A percentile compares a stretch with the other conserved stretches of the same genome.
These are phyloP conservation scores for Helenozyma rhizophorensis DNA, from an alignment of 805 yeast species.

Conservation along the genomic window DNA sequence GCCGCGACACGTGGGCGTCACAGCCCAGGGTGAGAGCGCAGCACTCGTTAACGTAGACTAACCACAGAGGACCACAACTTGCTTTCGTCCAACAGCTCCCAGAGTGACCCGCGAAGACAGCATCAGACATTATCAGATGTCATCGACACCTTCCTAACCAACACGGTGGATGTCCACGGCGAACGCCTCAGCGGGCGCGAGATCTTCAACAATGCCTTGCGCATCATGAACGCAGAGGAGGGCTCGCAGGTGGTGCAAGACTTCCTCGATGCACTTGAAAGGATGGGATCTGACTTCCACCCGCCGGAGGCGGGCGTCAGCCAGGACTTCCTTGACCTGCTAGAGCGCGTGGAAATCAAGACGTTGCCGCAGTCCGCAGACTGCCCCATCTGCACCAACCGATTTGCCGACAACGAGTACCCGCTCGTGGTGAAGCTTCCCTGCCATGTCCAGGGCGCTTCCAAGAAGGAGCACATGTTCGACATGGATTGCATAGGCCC, in stretches of 20 bases:
- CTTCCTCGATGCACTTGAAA: slow-evolving; percentile 21
- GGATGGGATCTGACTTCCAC: slow-evolving; percentile 4
- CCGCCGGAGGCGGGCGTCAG: slow-evolving; percentile 48
- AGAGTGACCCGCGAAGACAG: slow-evolving; percentile 18
- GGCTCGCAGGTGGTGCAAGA: slow-evolving; percentile 27
- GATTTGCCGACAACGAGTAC: slow-evolving; percentile 64
- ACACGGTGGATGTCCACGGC: slow-evolving; percentile 8
- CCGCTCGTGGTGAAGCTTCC: slow-evolving; percentile 77
- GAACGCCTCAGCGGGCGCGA: slow-evolving; percentile 15
- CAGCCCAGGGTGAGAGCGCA: too few species aligned
- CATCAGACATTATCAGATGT: slow-evolving; percentile 29
- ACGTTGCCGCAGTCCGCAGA: slow-evolving; percentile 47
- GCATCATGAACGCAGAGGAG: slow-evolving; percentile 26
- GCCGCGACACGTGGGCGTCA: background rate
- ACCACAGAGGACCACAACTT: slow-evolving; percentile 38
- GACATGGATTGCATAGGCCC: slow-evolving; percentile 90
- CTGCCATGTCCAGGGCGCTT: slow-evolving; percentile 44
- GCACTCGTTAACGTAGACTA: slow-evolving; percentile 5
- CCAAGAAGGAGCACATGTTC: slow-evolving; percentile 55
- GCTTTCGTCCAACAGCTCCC: slow-evolving; percentile 6
- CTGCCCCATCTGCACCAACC: slow-evolving; percentile 82
- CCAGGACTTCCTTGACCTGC: slow-evolving; percentile 66
- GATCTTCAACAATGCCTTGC: slow-evolving; percentile 28
- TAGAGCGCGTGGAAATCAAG: slow-evolving; percentile 57
- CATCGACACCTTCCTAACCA: slow-evolving; percentile 32